Evolutionary conservation across 805 yeast genomes (phyloP).

Genomic region (Barnettozyma wickerhamii): DNA sequence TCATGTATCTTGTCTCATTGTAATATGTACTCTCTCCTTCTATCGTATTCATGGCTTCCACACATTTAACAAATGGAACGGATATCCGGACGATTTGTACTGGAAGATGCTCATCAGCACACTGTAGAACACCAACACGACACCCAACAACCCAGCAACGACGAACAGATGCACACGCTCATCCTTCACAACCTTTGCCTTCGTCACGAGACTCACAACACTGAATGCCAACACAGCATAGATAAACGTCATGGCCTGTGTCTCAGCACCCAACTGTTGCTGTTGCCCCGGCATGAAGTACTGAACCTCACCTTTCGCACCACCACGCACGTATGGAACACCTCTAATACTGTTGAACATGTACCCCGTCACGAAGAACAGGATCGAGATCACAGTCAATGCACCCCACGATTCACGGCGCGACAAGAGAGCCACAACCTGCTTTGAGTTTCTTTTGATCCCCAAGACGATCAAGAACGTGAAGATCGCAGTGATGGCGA

Average conservation of each 20-base stretch:
- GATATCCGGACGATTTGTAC: conserved; percentile 72
- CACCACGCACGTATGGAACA: conserved; percentile 47
- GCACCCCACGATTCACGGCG: conserved; percentile 72
- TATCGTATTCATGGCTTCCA: conserved; percentile 22
- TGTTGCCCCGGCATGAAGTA: conserved; percentile 62
- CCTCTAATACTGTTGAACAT: conserved; percentile 89
- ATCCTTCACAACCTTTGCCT: conserved; percentile 46
- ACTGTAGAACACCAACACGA: conserved; percentile 57
- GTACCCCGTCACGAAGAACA: conserved; percentile 81
- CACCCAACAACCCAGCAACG: conserved; percentile 38
- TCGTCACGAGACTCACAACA: conserved; percentile 53
- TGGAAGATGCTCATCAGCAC: conserved; percentile 61
- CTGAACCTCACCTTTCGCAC: conserved; percentile 31
- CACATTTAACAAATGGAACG: conserved; percentile 52
- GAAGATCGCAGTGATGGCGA: conserved; percentile 29
- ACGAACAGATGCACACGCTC: conserved; percentile 45
- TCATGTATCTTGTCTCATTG: too few relatives aligned
- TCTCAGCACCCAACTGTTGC: conserved; percentile 80
- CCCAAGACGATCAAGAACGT: conserved; percentile 28
- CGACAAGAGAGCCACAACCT: conserved; percentile 37
- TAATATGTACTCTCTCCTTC: not conserved
- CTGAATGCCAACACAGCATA: conserved; percentile 66
- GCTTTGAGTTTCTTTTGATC: conserved; percentile 29
- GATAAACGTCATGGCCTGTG: conserved; percentile 73
- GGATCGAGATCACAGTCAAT: conserved; percentile 52